Conservation (phyloP, 2,329 filamentous ascomycete species). For the Dothideomycetidae sp. region DNA sequence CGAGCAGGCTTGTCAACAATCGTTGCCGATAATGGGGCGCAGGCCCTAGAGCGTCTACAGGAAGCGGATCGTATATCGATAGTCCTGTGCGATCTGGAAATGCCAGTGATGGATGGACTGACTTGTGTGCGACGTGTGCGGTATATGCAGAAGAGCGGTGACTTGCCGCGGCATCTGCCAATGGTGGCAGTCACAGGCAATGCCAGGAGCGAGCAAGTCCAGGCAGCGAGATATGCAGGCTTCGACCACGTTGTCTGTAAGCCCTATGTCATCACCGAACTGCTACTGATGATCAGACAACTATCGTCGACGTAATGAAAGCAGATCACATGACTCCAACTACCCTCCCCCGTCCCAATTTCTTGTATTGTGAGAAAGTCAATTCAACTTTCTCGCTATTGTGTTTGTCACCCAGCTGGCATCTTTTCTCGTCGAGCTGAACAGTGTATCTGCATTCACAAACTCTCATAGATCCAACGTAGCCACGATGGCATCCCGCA, state of each 20-base stretch:
- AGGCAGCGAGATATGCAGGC: conserved; percentile 54
- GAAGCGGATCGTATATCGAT: conserved; percentile 22
- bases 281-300: conserved; percentile 1
- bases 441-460: no score
- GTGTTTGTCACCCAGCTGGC: no score
- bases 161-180: conserved; percentile 51
- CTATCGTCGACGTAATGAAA: no score
- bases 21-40: conserved; percentile 10
- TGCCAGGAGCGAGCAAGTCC: conserved; percentile 58
- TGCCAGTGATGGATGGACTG: conserved; percentile 72
- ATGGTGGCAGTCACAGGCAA: conserved; percentile 70
- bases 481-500: no score
- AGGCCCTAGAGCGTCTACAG: conserved; percentile 20
- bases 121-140: conserved; percentile 57
- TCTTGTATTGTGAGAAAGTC: no score
- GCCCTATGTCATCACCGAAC: neutral
- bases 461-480: no score
- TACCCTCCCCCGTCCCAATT: no score
- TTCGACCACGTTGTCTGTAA: conserved; percentile 30
- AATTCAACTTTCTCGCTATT: no score
- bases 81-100: conserved; percentile 68
- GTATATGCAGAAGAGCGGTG: conserved; percentile 48
- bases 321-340: no score
- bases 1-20: conserved; percentile 8
- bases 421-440: no score